Evolutionary conservation across 139 green algal genomes (phyloP).

Genomic region (Dunaliella primolecta): DNA sequence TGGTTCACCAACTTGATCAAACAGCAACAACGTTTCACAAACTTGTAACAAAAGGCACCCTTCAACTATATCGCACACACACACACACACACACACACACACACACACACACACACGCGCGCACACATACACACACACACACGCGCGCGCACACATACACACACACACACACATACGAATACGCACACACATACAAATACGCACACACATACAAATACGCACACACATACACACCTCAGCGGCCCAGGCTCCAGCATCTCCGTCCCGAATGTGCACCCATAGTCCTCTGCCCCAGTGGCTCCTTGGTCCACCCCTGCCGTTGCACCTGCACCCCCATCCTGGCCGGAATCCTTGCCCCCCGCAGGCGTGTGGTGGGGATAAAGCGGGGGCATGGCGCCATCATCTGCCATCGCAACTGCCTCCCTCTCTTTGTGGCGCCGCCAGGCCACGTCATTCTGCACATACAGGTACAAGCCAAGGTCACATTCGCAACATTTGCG

Average conservation of each 20-base stretch:
- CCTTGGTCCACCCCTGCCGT: background rate
- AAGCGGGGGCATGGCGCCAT: constrained; percentile 30
- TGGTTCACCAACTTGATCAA: no score
- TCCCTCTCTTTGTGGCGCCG: constrained; percentile 37
- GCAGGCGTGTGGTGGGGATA: background rate
- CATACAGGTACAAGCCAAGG: background rate
- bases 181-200: background rate
- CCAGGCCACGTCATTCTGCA: constrained; percentile 4
- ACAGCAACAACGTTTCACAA: no score
- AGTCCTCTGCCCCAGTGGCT: background rate
- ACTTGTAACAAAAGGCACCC: no score
- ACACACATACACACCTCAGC: constrained; percentile 12
- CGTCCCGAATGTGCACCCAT: constrained; percentile 24
- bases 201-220: background rate
- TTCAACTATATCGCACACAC: no score
- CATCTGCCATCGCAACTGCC: constrained; percentile 30
- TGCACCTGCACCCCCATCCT: background rate
- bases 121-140: background rate
- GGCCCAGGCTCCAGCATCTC: constrained; percentile 33
- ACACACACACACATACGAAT: background rate
- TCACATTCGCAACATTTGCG: no score
- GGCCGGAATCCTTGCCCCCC: background rate
- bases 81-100: no score
- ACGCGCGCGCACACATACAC: background rate
- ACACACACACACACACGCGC: no score